Conservation (phyloP, 2,329 filamentous ascomycete species). For the Venturia effusa region DNA sequence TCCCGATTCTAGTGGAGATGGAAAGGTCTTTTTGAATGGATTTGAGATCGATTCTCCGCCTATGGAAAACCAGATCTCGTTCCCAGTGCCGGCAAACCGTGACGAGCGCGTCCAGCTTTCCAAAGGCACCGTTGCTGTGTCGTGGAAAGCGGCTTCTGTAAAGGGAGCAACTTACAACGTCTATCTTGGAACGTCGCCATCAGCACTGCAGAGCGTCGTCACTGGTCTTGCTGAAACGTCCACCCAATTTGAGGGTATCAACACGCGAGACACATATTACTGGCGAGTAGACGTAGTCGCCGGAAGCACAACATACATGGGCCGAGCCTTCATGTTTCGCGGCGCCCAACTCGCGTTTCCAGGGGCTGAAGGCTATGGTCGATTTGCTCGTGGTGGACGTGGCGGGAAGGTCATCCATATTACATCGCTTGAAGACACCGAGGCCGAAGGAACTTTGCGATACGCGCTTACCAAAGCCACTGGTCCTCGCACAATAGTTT, state of each 20-base stretch:
- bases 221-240: not conserved
- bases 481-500: conserved; percentile 38
- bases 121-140: conserved; percentile 13
- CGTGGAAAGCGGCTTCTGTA: conserved; percentile 18
- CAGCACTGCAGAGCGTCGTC: not conserved
- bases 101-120: conserved; percentile 20
- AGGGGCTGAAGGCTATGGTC: conserved; percentile 41
- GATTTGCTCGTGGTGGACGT: conserved; percentile 35
- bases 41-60: conserved; percentile 22
- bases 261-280: not conserved
- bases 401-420: conserved; percentile 39
- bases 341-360: conserved; percentile 32
- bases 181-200: not conserved
- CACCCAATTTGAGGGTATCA: not conserved
- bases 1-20: not conserved
- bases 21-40: conserved; percentile 21
- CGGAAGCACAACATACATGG: conserved; percentile 14
- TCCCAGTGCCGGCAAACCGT: conserved; percentile 20
- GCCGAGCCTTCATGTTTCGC: conserved; percentile 22
- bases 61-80: conserved; percentile 18
- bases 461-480: conserved; percentile 37
- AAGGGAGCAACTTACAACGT: not conserved
- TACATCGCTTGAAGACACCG: conserved; percentile 36
- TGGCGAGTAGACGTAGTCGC: not conserved
- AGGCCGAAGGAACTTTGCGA: conserved; percentile 38